These are phyloP conservation scores for Teunomyces kruisii DNA, from an alignment of 805 yeast genomes.

Conservation along the genomic window DNA sequence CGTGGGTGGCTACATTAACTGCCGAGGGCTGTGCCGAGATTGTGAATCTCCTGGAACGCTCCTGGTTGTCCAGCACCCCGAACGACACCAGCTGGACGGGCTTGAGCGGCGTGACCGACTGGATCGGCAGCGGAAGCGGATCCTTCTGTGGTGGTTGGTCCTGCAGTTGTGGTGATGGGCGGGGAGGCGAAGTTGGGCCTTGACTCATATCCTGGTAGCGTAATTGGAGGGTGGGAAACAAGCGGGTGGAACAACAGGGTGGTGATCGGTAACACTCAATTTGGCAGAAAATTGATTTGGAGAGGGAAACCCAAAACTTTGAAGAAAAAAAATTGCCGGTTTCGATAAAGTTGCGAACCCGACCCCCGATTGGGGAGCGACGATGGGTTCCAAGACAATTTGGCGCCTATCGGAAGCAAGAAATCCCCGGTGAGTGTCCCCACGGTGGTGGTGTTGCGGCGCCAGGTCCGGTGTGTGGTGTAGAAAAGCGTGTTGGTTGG, in stretches of 20 bases:
- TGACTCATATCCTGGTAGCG: neutral
- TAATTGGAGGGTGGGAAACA: neutral
- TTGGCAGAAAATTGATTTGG: neutral
- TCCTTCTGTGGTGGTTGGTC: neutral
- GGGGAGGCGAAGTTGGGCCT: conserved; percentile 3
- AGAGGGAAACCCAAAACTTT: neutral
- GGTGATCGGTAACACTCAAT: neutral
- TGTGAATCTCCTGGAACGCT: conserved; percentile 40
- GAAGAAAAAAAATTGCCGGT: neutral
- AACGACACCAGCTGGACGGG: conserved; percentile 30
- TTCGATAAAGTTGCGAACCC: neutral
- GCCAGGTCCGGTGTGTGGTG: no score
- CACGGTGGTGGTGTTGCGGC: no score
- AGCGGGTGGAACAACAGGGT: neutral
- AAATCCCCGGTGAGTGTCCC: no score
- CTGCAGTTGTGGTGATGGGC: neutral
- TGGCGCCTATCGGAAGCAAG: neutral
- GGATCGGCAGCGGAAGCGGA: neutral
- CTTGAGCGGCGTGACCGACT: conserved; percentile 5
- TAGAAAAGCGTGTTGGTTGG: no score
- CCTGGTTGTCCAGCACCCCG: conserved; percentile 34
- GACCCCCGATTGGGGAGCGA: neutral
- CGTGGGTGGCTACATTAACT: conserved; percentile 21
- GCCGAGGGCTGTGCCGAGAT: conserved; percentile 45
- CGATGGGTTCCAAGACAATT: neutral